These are phyloP conservation scores for Vanderwaltozyma polyspora DNA, from an alignment of 805 yeast genomes.

Conservation along the genomic window DNA sequence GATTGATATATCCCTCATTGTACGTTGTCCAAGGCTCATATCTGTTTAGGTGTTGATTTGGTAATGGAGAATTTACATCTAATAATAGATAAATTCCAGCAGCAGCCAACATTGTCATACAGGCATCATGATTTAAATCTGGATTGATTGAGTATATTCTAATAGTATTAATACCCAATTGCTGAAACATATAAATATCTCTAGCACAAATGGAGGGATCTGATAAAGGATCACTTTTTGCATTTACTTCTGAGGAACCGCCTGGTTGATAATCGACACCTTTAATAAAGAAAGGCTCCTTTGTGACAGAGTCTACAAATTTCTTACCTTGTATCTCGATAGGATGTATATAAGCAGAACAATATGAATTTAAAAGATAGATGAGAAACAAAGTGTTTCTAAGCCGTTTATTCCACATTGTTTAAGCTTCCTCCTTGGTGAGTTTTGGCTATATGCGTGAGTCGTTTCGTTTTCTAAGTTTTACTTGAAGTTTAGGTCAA, in stretches of 20 bases:
- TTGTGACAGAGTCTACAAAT: conserved; percentile 65
- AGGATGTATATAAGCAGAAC: conserved; percentile 39
- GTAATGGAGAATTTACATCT: conserved; percentile 83
- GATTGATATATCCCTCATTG: conserved; percentile 55
- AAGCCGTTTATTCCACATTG: too few relatives aligned
- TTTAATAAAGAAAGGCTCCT: conserved; percentile 64
- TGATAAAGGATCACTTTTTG: conserved; percentile 59
- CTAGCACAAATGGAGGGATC: conserved; percentile 64
- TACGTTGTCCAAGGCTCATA: conserved; percentile 92
- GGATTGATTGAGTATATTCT: conserved; percentile 84
- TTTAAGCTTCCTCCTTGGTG: too few relatives aligned
- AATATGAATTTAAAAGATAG: too few relatives aligned
- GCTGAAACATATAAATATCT: conserved; percentile 71
- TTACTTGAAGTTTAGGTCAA: too few relatives aligned
- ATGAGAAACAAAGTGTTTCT: too few relatives aligned
- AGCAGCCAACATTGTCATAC: conserved; percentile 83
- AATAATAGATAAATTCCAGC: conserved; percentile 88
- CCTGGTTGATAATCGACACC: conserved; percentile 97
- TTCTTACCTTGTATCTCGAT: conserved; percentile 57
- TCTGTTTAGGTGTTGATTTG: conserved; percentile 69
- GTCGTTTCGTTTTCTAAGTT: too few relatives aligned
- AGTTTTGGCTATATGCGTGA: too few relatives aligned
- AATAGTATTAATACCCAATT: conserved; percentile 75
- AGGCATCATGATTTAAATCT: conserved; percentile 67
- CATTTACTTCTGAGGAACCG: conserved; percentile 69